These are phyloP conservation scores for Chlorencoelia australis DNA, from an alignment of 2,329 filamentous ascomycete species.

Conservation along the genomic window DNA sequence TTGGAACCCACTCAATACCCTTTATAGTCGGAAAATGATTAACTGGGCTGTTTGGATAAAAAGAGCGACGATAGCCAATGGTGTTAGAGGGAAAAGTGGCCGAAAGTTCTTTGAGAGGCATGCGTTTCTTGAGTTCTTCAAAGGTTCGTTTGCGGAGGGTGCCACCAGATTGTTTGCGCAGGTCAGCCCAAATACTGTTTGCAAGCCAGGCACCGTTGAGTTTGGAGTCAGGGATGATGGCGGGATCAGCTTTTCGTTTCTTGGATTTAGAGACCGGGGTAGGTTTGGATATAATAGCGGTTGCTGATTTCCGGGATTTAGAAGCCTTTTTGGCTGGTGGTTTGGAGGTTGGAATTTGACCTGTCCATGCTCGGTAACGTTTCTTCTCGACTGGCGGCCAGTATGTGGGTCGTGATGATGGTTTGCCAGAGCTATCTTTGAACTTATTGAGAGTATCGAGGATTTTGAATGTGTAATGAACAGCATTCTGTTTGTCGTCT, in stretches of 20 bases:
- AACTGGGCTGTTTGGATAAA: not conserved
- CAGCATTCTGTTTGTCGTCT: conserved; percentile 24
- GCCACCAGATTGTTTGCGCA: not conserved
- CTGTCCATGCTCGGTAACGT: conserved; percentile 4
- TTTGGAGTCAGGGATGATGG: not conserved
- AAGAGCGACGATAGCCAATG: conserved; percentile 5
- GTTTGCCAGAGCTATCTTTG: conserved; percentile 13
- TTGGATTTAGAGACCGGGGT: too few species aligned
- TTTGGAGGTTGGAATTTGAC: not conserved
- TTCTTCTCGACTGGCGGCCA: conserved; percentile 6
- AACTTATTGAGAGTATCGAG: conserved; percentile 18
- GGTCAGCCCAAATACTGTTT: not conserved
- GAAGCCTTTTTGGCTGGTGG: not conserved
- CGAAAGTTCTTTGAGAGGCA: conserved; percentile 1
- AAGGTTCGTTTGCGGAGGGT: not conserved
- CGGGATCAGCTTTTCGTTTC: too few species aligned
- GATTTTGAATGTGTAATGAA: conserved; percentile 23
- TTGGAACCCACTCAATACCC: conserved; percentile 1
- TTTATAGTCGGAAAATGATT: conserved; percentile 1
- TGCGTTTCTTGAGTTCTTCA: conserved; percentile 1
- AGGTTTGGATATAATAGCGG: too few species aligned
- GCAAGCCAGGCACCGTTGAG: conserved; percentile 1
- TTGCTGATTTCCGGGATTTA: too few species aligned
- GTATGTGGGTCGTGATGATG: conserved; percentile 12
- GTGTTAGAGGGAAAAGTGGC: conserved; percentile 2